These are phyloP conservation scores for Trichothecium sympodiale DNA, from an alignment of 2,329 filamentous ascomycete genomes.

Conservation along the genomic window DNA sequence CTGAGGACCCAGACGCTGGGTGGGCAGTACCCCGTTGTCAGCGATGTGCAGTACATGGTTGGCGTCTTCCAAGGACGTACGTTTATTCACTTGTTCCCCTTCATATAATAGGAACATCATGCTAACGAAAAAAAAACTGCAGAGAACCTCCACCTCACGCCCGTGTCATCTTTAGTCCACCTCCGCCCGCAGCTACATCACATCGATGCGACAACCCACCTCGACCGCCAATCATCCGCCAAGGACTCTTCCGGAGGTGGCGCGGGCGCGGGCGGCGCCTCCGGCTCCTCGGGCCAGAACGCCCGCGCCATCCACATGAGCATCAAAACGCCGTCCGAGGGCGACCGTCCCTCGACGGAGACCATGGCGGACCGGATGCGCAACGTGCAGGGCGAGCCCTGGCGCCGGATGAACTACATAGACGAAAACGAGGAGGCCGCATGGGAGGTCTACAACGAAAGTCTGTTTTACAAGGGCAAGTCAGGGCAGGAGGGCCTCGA, in stretches of 20 bases:
- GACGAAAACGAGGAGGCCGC: conserved; percentile 70
- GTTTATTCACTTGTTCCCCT: conserved; percentile 16
- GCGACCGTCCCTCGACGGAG: conserved; percentile 52
- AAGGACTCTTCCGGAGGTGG: conserved; percentile 22
- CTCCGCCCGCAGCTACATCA: conserved; percentile 89
- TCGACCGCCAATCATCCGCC: conserved; percentile 40
- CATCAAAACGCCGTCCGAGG: conserved; percentile 64
- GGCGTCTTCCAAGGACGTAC: conserved; percentile 78
- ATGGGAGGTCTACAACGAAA: conserved; percentile 65
- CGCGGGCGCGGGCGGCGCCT: conserved; percentile 16
- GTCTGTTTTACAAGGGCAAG: conserved; percentile 35
- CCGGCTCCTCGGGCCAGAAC: conserved; percentile 26
- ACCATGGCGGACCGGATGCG: conserved; percentile 69
- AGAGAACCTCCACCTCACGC: conserved; percentile 82
- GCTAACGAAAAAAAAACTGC: conserved; percentile 9
- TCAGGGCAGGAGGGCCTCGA: conserved; percentile 3
- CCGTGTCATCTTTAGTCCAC: conserved; percentile 72
- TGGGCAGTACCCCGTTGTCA: conserved; percentile 61
- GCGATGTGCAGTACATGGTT: conserved; percentile 77
- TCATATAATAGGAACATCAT: not conserved
- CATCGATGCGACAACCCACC: conserved; percentile 72
- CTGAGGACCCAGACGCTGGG: conserved; percentile 75
- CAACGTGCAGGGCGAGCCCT: conserved; percentile 69
- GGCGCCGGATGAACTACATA: conserved; percentile 68
- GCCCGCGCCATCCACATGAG: conserved; percentile 78